Conservation (phyloP, 202 grass and related monocot species). For the Zoysia matrella region DNA sequence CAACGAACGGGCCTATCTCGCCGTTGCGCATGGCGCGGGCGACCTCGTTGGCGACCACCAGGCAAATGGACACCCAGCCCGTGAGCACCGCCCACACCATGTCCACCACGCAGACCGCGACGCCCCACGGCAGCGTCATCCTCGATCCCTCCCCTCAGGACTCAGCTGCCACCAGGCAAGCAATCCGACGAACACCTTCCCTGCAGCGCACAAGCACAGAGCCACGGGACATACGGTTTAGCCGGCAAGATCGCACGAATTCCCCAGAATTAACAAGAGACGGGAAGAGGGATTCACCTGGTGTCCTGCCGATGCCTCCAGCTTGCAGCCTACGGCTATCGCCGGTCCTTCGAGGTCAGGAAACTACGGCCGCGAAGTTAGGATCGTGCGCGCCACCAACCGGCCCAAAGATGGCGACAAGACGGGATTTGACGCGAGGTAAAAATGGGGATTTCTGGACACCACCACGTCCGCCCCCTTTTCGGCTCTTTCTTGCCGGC, state of each 20-base stretch:
- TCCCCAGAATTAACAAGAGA: not conserved
- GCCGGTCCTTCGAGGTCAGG: not conserved
- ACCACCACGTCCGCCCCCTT: not conserved
- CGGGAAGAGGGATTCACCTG: not conserved
- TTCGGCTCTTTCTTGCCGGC: not conserved
- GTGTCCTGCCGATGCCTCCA: conserved; percentile 11
- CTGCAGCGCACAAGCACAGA: conserved; percentile 7
- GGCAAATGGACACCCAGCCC: conserved; percentile 76
- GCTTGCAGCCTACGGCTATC: not conserved
- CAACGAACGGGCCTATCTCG: conserved; percentile 57
- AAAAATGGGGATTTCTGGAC: not conserved
- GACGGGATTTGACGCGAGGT: not conserved
- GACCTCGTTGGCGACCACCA: conserved; percentile 75
- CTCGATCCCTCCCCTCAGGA: not conserved
- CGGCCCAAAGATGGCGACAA: not conserved
- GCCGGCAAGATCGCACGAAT: conserved; percentile 2
- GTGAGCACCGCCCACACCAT: conserved; percentile 76
- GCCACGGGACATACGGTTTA: not conserved
- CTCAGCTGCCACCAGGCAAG: not conserved
- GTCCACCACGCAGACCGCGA: conserved; percentile 65
- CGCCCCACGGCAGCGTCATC: conserved; percentile 65
- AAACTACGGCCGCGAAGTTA: not conserved
- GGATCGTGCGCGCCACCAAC: conserved; percentile 7
- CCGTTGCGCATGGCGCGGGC: conserved; percentile 61
- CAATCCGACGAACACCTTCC: conserved; percentile 42